Conservation (phyloP, 352 stramenopile genomes). For the Aphanomyces cochlioides region DNA sequence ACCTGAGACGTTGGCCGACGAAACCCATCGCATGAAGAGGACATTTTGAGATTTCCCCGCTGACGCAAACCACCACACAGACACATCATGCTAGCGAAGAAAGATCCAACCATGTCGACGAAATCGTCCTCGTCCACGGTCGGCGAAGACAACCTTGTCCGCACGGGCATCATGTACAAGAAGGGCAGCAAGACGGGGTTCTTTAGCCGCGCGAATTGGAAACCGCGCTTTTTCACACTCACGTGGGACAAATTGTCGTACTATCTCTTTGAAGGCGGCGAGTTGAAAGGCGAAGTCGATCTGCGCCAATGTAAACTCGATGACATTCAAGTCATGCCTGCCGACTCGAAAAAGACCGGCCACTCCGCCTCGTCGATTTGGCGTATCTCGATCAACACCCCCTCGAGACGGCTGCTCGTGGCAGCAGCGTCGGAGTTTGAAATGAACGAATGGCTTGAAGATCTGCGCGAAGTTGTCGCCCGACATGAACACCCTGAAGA, state of each 20-base stretch:
- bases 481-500: neutral
- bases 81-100: neutral
- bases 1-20: no score
- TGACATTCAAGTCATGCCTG: slow-evolving; percentile 74
- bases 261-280: slow-evolving; percentile 73
- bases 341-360: slow-evolving; percentile 71
- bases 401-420: slow-evolving; percentile 55
- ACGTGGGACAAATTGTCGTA: slow-evolving; percentile 57
- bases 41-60: neutral
- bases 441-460: slow-evolving; percentile 81
- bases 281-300: slow-evolving; percentile 69
- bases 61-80: neutral
- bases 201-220: slow-evolving; percentile 74
- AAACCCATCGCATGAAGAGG: no score
- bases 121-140: slow-evolving; percentile 1
- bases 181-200: slow-evolving; percentile 55
- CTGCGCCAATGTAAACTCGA: slow-evolving; percentile 52
- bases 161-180: slow-evolving; percentile 80
- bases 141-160: slow-evolving; percentile 18
- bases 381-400: slow-evolving; percentile 68
- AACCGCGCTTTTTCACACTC: slow-evolving; percentile 76
- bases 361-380: slow-evolving; percentile 73
- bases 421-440: slow-evolving; percentile 74
- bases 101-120: neutral
- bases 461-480: slow-evolving; percentile 28